These are phyloP conservation scores for Abrus precatorius DNA, from an alignment of 306 rosid genomes.

Conservation along the genomic window DNA sequence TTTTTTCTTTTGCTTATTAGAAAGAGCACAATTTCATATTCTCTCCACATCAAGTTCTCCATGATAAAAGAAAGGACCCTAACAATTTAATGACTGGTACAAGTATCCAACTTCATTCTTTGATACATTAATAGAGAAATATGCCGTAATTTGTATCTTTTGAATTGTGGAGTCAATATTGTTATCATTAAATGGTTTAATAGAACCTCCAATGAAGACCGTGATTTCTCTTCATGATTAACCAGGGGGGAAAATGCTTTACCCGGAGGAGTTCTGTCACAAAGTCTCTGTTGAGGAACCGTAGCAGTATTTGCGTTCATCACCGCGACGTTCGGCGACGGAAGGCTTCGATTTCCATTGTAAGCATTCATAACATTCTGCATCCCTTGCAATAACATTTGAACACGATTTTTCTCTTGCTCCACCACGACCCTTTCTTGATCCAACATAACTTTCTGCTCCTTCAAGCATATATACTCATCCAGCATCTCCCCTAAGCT, in stretches of 20 bases:
- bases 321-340: constrained; percentile 16
- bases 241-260: not conserved
- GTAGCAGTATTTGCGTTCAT: constrained; percentile 15
- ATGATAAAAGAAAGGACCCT: too few species aligned
- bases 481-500: constrained; percentile 69
- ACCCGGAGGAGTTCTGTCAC: constrained; percentile 56
- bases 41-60: too few species aligned
- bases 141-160: too few species aligned
- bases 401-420: constrained; percentile 71
- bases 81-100: too few species aligned
- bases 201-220: not conserved
- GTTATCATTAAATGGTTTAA: too few species aligned
- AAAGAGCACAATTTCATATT: too few species aligned
- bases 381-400: constrained; percentile 69
- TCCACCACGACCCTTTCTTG: constrained; percentile 66
- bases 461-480: constrained; percentile 81
- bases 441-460: constrained; percentile 71
- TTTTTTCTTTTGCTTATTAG: too few species aligned
- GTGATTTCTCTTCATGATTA: not conserved
- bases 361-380: constrained; percentile 66
- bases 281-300: constrained; percentile 47
- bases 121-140: too few species aligned
- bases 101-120: too few species aligned
- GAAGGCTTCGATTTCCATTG: constrained; percentile 51
- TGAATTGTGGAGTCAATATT: too few species aligned